Evolutionary conservation across 2,329 filamentous ascomycete genomes (phyloP), one percentile per base, ranked within the genome.

Genomic region (Metarhizium guizhouense): DNA sequence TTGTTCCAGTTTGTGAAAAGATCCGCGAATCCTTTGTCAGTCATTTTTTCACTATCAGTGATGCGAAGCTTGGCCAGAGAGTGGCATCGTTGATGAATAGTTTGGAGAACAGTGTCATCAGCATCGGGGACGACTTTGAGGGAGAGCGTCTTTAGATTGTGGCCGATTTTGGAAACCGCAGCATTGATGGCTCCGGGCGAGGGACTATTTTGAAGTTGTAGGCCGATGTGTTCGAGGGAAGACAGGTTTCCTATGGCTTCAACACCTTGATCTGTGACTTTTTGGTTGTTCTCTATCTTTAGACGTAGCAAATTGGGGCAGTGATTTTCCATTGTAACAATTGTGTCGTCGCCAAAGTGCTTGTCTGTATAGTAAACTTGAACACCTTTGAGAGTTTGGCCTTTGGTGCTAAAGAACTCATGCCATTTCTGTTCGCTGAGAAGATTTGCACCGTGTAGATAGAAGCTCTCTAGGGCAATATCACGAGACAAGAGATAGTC

Each of bases 291-390:
- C 62, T 84, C 84, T 40, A 96, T 75, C 70, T 96, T 96, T 53
- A 97, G 76, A 3, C 88, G 85, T 51, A 76, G 77, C 14, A 97
- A 76, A 25, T 83, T 79, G 0, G 85, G 84, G 62, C 89, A 93
- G 57, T 80, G 72, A 6, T 77, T 73, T 29, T 78, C 76, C 57
- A 96, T 74, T n/a, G 79, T 69, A 14, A 75, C 67, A 1, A 94
- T 74, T 1, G 82, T 82, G 7, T 87, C 79, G 58, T 96, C 86
- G 45, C 85, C 83, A 60, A 97, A 87, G 36, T 92, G 85, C 53
- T 80, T 86, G 68, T 96, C 91, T 0, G 94, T 87, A 71, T 87
- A 91, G 64, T 90, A 91, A 2, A 96, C 78, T 63, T 91, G 88
- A 20, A 97, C 70, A 0, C 78, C 77, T 62, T 84, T 80, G 13